These are phyloP conservation scores for Rutstroemia sp. DNA, from an alignment of 2,329 filamentous ascomycete genomes.

Conservation along the genomic window DNA sequence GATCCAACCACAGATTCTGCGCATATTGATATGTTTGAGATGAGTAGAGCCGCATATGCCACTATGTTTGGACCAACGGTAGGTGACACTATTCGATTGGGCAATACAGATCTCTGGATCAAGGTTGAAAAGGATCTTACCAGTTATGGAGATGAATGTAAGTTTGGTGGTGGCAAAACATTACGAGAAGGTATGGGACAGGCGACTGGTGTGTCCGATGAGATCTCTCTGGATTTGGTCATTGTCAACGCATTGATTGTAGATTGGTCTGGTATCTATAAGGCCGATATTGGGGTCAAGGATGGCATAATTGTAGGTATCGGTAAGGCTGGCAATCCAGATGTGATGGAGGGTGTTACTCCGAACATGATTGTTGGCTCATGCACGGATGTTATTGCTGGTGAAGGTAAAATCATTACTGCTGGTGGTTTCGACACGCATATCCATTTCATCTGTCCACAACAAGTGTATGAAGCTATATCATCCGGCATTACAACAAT, in stretches of 20 bases:
- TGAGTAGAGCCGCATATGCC: constrained; percentile 73
- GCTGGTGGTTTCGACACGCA: constrained; percentile 86
- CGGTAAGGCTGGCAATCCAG: constrained; percentile 94
- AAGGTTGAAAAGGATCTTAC: constrained; percentile 82
- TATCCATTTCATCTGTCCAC: constrained; percentile 92
- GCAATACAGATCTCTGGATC: constrained; percentile 82
- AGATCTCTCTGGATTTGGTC: constrained; percentile 72
- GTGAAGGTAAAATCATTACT: constrained; percentile 83
- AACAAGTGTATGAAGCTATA: constrained; percentile 78
- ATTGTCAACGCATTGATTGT: constrained; percentile 85
- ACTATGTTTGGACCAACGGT: constrained; percentile 91
- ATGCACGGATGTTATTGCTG: constrained; percentile 87
- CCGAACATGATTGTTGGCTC: constrained; percentile 74
- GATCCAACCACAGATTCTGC: constrained; percentile 50
- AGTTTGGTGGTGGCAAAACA: constrained; percentile 92
- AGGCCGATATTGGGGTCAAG: constrained; percentile 93
- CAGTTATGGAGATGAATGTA: constrained; percentile 84
- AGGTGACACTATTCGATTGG: constrained; percentile 76
- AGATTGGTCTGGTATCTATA: constrained; percentile 90
- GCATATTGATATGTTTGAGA: constrained; percentile 54
- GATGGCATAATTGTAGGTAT: constrained; percentile 79
- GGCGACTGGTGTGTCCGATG: constrained; percentile 66
- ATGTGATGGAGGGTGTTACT: constrained; percentile 86
- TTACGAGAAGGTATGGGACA: constrained; percentile 94
- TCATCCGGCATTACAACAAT: constrained; percentile 84